Percentiles rank a stretch among this genome's conserved stretches.
These are phyloP conservation scores for Jaapia argillacea DNA, from an alignment of 768 basidiomycete species.

Conservation along the genomic window DNA sequence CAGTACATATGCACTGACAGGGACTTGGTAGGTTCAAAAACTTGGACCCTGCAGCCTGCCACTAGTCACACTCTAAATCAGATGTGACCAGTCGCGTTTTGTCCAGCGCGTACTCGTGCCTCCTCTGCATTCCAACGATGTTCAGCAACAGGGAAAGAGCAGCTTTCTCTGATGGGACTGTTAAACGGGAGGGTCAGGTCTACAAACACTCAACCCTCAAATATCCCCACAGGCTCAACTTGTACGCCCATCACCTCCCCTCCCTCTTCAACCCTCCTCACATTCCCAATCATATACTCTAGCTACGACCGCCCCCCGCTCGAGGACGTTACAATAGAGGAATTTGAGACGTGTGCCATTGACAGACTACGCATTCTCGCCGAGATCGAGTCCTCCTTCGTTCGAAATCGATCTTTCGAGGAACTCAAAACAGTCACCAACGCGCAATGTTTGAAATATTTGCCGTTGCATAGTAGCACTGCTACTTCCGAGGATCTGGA, in stretches of 20 bases:
- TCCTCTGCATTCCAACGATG: too few species aligned
- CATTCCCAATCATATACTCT: conserved; percentile 2
- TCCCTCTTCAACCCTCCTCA: conserved; percentile 2
- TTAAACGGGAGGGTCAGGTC: too few species aligned
- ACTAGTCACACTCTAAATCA: too few species aligned
- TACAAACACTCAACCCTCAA: conserved; percentile 19
- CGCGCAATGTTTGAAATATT: conserved; percentile 61
- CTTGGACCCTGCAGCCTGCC: too few species aligned
- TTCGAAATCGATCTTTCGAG: conserved; percentile 73
- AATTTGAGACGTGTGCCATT: conserved; percentile 88
- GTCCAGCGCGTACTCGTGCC: too few species aligned
- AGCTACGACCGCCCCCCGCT: conserved; percentile 85
- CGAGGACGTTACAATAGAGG: conserved; percentile 87
- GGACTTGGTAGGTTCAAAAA: too few species aligned
- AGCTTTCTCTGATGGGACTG: too few species aligned
- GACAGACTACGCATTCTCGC: conserved; percentile 80
- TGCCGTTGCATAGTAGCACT: conserved; percentile 57
- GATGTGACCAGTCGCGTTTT: too few species aligned
- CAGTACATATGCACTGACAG: too few species aligned
- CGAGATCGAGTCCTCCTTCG: conserved; percentile 85
- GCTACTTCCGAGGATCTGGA: conserved; percentile 38
- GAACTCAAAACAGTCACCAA: conserved; percentile 60
- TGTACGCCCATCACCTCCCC: conserved; percentile 34
- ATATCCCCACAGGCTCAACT: conserved; percentile 70
- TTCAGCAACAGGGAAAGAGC: too few species aligned